Evolutionary conservation across 1,284 basidiomycete species (phyloP), one percentile per base, ranked within the genome.

Genomic region (Uromyces viciae-fabae): DNA sequence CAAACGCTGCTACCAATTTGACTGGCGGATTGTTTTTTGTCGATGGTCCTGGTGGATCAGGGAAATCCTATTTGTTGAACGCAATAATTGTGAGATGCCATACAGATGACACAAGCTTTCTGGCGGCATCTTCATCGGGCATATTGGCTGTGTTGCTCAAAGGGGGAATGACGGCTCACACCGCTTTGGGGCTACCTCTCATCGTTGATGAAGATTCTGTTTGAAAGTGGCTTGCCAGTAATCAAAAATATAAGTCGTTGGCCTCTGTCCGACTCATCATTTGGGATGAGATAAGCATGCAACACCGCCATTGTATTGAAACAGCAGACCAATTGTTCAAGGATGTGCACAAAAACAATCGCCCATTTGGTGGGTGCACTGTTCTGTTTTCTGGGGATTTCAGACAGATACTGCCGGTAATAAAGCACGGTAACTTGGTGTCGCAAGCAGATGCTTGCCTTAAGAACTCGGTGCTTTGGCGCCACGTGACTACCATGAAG

Each of bases 211-310:
- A 14, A 1, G 31, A 54, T 19, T 54, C 49, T 0, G 28, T 38
- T 7, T 73, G 71, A 8, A 56, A 56, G 9, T 42, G 49, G 54
- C 31, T 36, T 11, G 31, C 8, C 5, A 15, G 11, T 0, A 52
- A 38, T 25, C 49, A 56, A 8, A 17, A 4, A 7, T 36, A 31
- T 7, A 28, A 58, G 9, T 22, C 38, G 43, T 3, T 73, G 22
- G 22, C 38, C 0, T 22, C 31, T 7, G 31, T 58, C 28, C 14
- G n/a, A 43, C n/a, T 69, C 8, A 52, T 73, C 2, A 52, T 72
- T 3, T 72, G 68, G 68, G 68, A 72, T 33, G 71, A 73, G 22
- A 73, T 73, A 8, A 31, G 31, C 1, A 73, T 73, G 71, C 46
- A 52, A 33, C 43, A 73, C 31, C 31, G 42, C 9, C 28, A 52